Conservation (phyloP, 2,329 filamentous ascomycete genomes). For the Botrytis tulipae region DNA sequence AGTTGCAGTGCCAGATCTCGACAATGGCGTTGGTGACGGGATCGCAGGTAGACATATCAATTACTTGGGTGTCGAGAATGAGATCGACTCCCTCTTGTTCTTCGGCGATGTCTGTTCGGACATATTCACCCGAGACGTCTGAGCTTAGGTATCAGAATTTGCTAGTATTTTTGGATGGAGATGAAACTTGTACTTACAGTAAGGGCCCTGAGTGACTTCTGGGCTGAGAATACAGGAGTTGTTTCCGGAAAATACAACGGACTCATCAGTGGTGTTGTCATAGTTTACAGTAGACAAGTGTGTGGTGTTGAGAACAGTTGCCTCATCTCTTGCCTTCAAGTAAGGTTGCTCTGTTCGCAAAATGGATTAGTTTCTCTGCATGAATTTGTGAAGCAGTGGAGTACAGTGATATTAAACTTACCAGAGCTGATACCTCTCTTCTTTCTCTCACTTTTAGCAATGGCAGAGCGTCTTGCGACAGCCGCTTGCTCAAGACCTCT, state of each 20-base stretch:
- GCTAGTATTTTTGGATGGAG: accelerated
- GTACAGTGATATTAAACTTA: neutral
- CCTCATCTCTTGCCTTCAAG: constrained; percentile 24
- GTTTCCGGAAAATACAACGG: constrained; percentile 44
- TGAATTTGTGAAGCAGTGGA: neutral
- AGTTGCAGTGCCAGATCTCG: constrained; percentile 45
- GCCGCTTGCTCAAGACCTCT: constrained; percentile 41
- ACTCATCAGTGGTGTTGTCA: constrained; percentile 38
- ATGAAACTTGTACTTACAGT: constrained; percentile 41
- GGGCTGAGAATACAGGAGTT: constrained; percentile 51
- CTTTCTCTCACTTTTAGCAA: constrained; percentile 38
- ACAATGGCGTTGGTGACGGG: constrained; percentile 40
- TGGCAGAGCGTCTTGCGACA: constrained; percentile 39
- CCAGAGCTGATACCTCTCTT: constrained; percentile 34
- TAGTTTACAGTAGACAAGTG: constrained; percentile 34
- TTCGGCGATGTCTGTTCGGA: constrained; percentile 37
- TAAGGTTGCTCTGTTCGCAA: neutral
- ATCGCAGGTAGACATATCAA: constrained; percentile 44
- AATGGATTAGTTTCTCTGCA: neutral
- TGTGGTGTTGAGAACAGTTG: constrained; percentile 23
- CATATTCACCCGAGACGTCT: constrained; percentile 43
- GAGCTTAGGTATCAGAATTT: neutral
- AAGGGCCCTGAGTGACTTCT: constrained; percentile 54
- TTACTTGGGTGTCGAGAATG: constrained; percentile 43
- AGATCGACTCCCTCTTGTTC: constrained; percentile 42